These are phyloP conservation scores for Notholithocarpus densiflorus DNA, from an alignment of 306 rosid species.

Conservation along the genomic window DNA sequence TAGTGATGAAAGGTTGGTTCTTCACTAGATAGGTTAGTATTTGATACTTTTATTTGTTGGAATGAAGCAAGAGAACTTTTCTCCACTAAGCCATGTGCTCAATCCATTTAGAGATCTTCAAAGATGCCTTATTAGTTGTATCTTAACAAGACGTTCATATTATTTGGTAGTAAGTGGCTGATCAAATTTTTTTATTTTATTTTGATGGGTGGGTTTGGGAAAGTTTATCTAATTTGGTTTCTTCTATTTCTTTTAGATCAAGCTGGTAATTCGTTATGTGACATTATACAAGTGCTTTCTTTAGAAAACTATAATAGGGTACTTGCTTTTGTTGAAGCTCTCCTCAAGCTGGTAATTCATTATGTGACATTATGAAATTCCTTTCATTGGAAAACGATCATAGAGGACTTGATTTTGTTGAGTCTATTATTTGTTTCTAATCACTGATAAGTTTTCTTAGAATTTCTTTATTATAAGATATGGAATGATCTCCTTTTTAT, in stretches of 20 bases:
- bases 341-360: background rate
- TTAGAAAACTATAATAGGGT: background rate
- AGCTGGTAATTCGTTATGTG: background rate
- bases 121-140: background rate
- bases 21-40: background rate
- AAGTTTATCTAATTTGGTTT: background rate
- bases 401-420: background rate
- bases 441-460: background rate
- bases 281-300: background rate
- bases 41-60: background rate
- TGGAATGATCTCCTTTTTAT: constrained; percentile 2
- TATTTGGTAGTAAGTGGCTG: background rate
- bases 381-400: background rate
- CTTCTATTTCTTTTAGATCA: background rate
- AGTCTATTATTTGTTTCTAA: background rate
- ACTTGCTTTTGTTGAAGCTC: background rate
- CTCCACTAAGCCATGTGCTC: background rate
- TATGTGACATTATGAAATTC: background rate
- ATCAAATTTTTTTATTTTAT: background rate
- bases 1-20: background rate
- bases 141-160: background rate
- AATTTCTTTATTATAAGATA: background rate
- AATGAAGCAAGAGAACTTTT: background rate
- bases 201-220: background rate
- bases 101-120: background rate